These are phyloP conservation scores for Kodamaea leandrae DNA, from an alignment of 805 yeast species.

Conservation along the genomic window DNA sequence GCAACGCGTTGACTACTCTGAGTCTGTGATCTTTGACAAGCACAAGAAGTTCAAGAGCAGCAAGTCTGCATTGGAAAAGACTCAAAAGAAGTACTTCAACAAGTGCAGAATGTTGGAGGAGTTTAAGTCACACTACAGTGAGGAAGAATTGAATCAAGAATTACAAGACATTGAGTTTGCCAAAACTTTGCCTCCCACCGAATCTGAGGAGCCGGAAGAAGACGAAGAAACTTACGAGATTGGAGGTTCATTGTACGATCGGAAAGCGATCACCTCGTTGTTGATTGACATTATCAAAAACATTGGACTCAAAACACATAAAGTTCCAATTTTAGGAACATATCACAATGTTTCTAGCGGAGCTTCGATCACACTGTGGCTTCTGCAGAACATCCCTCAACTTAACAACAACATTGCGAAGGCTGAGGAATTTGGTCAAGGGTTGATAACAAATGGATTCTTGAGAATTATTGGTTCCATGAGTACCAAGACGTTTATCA, in stretches of 20 bases:
- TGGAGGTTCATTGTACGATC: conserved; percentile 31
- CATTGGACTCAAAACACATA: conserved; percentile 53
- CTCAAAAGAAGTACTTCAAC: conserved; percentile 70
- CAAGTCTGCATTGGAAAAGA: conserved; percentile 47
- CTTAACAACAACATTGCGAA: conserved; percentile 48
- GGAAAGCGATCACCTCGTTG: conserved; percentile 32
- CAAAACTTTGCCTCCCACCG: conserved; percentile 7
- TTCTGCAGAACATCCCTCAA: conserved; percentile 44
- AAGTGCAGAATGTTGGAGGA: conserved; percentile 75
- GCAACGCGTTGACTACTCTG: conserved; percentile 61
- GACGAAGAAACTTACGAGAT: conserved; percentile 28
- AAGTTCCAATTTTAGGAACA: conserved; percentile 67
- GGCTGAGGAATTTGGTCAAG: conserved; percentile 76
- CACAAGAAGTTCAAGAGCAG: conserved; percentile 51
- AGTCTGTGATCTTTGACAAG: conserved; percentile 49
- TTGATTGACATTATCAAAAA: conserved; percentile 36
- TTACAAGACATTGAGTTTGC: conserved; percentile 20
- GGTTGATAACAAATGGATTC: conserved; percentile 58
- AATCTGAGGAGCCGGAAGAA: conserved; percentile 12
- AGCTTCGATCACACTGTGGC: conserved; percentile 57
- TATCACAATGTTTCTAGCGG: conserved; percentile 65
- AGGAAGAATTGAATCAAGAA: conserved; percentile 40
- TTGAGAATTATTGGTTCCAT: conserved; percentile 65
- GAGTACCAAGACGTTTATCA: conserved; percentile 53
- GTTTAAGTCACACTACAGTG: conserved; percentile 46